Evolutionary conservation across 139 green algal genomes (phyloP), one percentile per base, ranked within the genome.

Genomic region (Marvania coccoides): DNA sequence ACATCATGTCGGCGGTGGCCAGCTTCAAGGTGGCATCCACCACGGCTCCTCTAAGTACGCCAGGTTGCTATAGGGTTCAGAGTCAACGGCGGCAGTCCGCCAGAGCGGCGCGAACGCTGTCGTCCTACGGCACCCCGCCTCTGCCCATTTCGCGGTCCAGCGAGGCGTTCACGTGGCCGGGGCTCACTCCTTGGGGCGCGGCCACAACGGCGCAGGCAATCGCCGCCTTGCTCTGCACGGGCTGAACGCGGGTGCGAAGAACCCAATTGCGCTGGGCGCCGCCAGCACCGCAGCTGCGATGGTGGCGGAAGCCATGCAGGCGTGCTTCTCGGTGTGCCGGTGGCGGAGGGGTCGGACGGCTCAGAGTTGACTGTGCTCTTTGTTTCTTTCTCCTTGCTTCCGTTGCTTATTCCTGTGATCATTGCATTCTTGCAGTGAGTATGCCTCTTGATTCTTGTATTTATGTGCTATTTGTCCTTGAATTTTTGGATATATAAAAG

Each of bases 111-210:
- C n/a, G n/a, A n/a, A n/a, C n/a, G n/a, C n/a, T n/a, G n/a, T n/a
- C n/a, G n/a, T n/a, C n/a, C n/a, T n/a, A n/a, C n/a, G n/a, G n/a
- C n/a, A n/a, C n/a, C n/a, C n/a, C n/a, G n/a, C n/a, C n/a, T n/a
- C 23, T 38, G 26, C 34, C 26, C 23, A 19, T 26, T 42, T 9
- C 7, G 36, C 19, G 19, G 63, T 34, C 48, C 90, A 91, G 1
- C 42, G 42, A 13, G 35, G 38, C 12, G 87, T 89, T 86, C 74
- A 82, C 87, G 67, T 95, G 89, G 13, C 77, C 81, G 55, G 85
- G 94, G 39, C 47, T 79, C 3, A 94, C 76, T 5, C 91, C 72
- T 75, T 95, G 93, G 74, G 94, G 86, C 72, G 72, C 88, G 47
- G 87, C 35, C 9, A 86, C 64, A 4, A 86, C 56, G 0, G 79